phyloP scores from a whole-genome alignment of 2,329 filamentous ascomycete genomes.

The Penicillium janthinellum region DNA sequence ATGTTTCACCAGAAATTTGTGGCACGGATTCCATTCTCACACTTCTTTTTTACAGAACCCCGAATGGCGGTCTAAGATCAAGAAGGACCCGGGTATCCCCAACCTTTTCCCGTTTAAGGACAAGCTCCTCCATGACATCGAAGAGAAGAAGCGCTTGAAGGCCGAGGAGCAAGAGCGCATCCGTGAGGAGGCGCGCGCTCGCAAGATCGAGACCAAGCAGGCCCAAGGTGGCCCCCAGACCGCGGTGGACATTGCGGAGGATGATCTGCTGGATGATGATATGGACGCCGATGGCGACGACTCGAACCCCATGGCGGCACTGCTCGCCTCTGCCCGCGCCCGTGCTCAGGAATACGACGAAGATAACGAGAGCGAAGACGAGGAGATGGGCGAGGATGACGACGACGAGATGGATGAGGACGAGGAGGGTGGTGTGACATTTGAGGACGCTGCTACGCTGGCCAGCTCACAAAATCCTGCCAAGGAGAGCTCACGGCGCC shows the following conservation, averaged over 20 bases:
- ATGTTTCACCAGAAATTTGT: background rate
- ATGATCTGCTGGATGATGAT: conserved; percentile 54
- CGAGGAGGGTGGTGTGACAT: conserved; percentile 52
- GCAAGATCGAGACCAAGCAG: conserved; percentile 42
- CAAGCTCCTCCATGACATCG: conserved; percentile 89
- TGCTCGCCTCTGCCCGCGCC: conserved; percentile 49
- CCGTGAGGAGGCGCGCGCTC: conserved; percentile 63
- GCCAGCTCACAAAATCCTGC: conserved; percentile 29
- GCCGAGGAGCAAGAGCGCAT: conserved; percentile 73
- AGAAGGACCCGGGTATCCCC: conserved; percentile 97
- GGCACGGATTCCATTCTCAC: conserved; percentile 12
- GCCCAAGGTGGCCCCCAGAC: conserved; percentile 36
- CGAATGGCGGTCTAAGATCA: conserved; percentile 90
- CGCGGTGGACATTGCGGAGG: conserved; percentile 44
- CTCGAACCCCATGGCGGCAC: conserved; percentile 58
- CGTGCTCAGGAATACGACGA: conserved; percentile 50
- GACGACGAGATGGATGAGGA: conserved; percentile 62
- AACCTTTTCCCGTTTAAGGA: conserved; percentile 99
- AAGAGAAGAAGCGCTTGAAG: conserved; percentile 80
- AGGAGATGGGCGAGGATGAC: conserved; percentile 54
- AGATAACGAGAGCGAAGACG: conserved; percentile 55
- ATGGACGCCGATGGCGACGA: conserved; percentile 59
- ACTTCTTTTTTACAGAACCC: conserved; percentile 65
- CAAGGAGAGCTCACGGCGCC: conserved; percentile 72
- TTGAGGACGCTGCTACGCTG: conserved; percentile 55